Conservation (phyloP, 441 rosid genomes). For the Codiaeum variegatum region DNA sequence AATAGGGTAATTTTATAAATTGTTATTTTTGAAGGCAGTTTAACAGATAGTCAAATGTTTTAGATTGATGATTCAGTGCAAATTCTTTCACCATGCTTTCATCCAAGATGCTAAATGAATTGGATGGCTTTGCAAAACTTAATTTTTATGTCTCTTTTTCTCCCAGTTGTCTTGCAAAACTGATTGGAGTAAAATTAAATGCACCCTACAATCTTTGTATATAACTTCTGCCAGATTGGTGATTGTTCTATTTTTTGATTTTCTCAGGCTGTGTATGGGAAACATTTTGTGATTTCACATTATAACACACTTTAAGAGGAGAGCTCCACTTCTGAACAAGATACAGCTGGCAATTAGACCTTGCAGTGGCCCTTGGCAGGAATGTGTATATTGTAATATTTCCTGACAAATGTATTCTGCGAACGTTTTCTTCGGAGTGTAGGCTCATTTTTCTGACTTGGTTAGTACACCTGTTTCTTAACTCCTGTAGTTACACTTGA, state of each 20-base stretch:
- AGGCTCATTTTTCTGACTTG: conserved; percentile 82
- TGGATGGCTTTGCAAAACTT: background rate
- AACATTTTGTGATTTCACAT: conserved; percentile 28
- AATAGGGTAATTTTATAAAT: background rate
- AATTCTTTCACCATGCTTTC: background rate
- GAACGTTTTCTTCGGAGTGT: conserved; percentile 70
- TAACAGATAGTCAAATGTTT: conserved; percentile 2
- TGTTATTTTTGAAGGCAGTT: background rate
- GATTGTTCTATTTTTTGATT: conserved; percentile 16
- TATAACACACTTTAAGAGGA: conserved; percentile 30
- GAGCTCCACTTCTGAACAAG: conserved; percentile 33
- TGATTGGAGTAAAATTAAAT: background rate
- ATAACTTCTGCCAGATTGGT: conserved; percentile 14
- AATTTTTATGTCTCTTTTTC: background rate
- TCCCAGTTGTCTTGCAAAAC: background rate
- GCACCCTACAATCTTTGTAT: background rate
- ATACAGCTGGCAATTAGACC: conserved; percentile 33
- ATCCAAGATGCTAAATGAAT: background rate
- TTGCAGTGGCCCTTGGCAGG: conserved; percentile 56
- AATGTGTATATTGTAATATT: conserved; percentile 85
- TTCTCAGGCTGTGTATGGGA: conserved; percentile 31
- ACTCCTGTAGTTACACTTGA: conserved; percentile 55
- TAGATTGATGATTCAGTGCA: background rate
- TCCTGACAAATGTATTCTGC: conserved; percentile 79
- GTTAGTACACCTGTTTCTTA: conserved; percentile 72